A percentile compares a stretch with the other conserved stretches of the same genome.
Conservation (phyloP, 1,139 yeast species). For the Protomyces arabidopsidicola region DNA sequence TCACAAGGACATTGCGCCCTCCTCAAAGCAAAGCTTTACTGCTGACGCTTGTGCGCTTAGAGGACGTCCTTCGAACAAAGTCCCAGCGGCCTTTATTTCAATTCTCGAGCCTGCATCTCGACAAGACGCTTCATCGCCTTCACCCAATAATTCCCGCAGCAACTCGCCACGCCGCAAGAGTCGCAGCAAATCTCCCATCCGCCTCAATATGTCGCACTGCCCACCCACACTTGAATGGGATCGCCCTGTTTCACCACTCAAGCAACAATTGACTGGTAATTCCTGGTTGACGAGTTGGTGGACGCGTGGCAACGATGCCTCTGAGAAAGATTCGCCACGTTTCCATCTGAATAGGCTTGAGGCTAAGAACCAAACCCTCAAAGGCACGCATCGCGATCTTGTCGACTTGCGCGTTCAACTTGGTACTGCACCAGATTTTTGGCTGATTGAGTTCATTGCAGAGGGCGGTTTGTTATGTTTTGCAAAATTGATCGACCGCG, state of each 20-base stretch:
- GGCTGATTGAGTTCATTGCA: constrained; percentile 4
- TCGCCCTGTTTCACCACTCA: constrained; percentile 5
- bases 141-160: too few species aligned
- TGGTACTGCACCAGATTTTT: constrained; percentile 1
- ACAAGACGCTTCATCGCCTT: too few species aligned
- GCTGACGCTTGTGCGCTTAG: too few species aligned
- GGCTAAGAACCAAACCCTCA: background rate
- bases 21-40: too few species aligned
- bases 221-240: constrained; percentile 21
- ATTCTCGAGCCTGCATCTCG: too few species aligned
- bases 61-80: too few species aligned
- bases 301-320: background rate
- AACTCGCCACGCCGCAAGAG: background rate
- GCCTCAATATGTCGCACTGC: constrained; percentile 13
- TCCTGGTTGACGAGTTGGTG: constrained; percentile 18
- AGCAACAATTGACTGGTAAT: constrained; percentile 4
- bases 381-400: background rate
- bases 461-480: background rate
- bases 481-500: background rate
- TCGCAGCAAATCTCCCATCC: constrained; percentile 12
- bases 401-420: constrained; percentile 5
- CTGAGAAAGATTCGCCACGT: background rate
- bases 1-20: too few species aligned
- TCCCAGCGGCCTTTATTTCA: too few species aligned
- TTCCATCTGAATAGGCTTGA: background rate